These are phyloP conservation scores for Ogataea angusta DNA, from an alignment of 805 yeast species.

Conservation along the genomic window DNA sequence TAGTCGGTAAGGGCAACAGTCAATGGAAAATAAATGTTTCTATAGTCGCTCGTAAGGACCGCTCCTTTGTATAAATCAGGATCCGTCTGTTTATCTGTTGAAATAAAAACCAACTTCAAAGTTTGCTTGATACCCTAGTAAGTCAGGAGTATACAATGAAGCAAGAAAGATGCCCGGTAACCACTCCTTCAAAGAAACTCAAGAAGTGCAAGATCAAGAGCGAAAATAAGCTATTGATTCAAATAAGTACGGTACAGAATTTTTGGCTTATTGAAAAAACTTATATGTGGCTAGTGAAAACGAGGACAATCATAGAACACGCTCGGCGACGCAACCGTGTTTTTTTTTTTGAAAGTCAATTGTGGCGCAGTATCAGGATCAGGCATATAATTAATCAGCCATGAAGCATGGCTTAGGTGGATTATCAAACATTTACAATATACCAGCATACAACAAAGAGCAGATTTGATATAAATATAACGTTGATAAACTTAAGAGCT, in stretches of 20 bases:
- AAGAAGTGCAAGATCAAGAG: constrained; percentile 3
- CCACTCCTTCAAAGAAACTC: not conserved
- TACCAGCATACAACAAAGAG: too few relatives aligned
- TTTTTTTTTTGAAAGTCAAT: not conserved
- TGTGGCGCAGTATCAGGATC: not conserved
- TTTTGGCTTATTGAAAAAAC: constrained; percentile 5
- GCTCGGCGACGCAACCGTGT: not conserved
- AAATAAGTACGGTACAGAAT: constrained; percentile 6
- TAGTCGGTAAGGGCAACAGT: too few relatives aligned
- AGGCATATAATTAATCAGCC: not conserved
- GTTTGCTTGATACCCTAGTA: too few relatives aligned
- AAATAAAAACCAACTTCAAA: too few relatives aligned
- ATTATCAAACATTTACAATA: too few relatives aligned
- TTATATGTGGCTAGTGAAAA: constrained; percentile 11
- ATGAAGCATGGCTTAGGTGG: not conserved
- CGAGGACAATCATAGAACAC: not conserved
- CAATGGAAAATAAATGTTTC: too few relatives aligned
- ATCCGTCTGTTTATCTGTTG: too few relatives aligned
- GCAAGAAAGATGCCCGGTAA: not conserved
- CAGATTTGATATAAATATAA: too few relatives aligned
- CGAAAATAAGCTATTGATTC: not conserved
- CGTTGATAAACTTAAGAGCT: not conserved
- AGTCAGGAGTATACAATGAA: not conserved
- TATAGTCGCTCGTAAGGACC: too few relatives aligned
- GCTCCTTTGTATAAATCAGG: too few relatives aligned